A percentile compares a stretch with the other conserved stretches of the same genome.
These are phyloP conservation scores for Diddensiella santjacobensis DNA, from an alignment of 805 yeast genomes.

Conservation along the genomic window DNA sequence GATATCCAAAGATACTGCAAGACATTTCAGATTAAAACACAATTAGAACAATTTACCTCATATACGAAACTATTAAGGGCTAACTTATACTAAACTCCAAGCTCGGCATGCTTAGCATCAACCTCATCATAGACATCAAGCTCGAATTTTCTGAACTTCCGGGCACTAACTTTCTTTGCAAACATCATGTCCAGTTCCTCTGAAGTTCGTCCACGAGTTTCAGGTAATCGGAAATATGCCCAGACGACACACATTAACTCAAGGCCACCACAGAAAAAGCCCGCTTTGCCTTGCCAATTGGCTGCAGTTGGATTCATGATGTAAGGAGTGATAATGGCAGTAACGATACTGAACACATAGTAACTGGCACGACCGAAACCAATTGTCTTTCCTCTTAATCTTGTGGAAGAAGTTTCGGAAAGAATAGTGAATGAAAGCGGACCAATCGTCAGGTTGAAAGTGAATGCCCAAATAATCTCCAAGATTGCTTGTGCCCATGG, in stretches of 20 bases:
- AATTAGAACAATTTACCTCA: too few species aligned
- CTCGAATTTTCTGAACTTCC: slow-evolving; percentile 46
- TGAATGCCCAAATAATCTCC: slow-evolving; percentile 11
- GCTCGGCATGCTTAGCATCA: background rate
- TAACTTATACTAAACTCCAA: background rate
- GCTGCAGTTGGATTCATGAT: slow-evolving; percentile 18
- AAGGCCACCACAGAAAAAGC: slow-evolving; percentile 9
- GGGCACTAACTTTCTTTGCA: slow-evolving; percentile 51
- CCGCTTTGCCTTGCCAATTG: slow-evolving; percentile 17
- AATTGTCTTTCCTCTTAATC: slow-evolving; percentile 38
- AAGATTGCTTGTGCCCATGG: slow-evolving; percentile 14
- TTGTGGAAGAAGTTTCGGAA: slow-evolving; percentile 39
- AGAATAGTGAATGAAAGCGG: slow-evolving; percentile 38
- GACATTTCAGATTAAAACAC: too few species aligned
- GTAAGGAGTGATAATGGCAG: slow-evolving; percentile 10
- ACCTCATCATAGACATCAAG: slow-evolving; percentile 9
- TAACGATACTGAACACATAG: slow-evolving; percentile 9
- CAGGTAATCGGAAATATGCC: slow-evolving; percentile 29
- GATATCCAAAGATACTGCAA: too few species aligned
- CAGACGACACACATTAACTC: slow-evolving; percentile 44
- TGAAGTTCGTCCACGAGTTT: slow-evolving; percentile 31
- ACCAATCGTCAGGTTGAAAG: slow-evolving; percentile 40
- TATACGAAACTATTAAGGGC: too few species aligned
- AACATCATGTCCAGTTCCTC: slow-evolving; percentile 41
- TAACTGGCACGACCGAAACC: slow-evolving; percentile 15